phyloP scores from a whole-genome alignment of 306 rosid species.

The Quercus variabilis region DNA sequence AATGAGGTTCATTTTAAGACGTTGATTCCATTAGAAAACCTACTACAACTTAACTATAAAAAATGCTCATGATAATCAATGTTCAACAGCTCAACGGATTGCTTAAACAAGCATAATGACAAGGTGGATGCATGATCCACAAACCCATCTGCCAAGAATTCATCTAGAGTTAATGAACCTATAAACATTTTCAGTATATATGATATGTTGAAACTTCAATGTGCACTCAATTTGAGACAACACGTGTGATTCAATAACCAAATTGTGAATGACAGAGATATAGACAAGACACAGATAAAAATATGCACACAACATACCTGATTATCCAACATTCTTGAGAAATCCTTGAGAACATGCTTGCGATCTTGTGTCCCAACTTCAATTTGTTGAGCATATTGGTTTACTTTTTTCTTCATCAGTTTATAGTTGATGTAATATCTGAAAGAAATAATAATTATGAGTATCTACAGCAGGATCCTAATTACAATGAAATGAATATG shows the following conservation, averaged over 20 bases:
- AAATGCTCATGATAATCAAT: neutral
- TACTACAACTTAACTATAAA: neutral
- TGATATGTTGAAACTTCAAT: neutral
- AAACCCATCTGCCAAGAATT: neutral
- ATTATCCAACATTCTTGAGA: conserved; percentile 91
- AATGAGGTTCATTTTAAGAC: neutral
- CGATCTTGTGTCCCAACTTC: conserved; percentile 78
- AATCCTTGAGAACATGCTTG: conserved; percentile 87
- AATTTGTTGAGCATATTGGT: conserved; percentile 83
- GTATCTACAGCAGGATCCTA: conserved; percentile 13
- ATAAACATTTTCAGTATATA: neutral
- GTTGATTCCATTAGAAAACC: neutral
- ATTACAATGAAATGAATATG: neutral
- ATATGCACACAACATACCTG: conserved; percentile 50
- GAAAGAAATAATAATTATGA: conserved; percentile 18
- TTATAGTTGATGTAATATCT: conserved; percentile 96
- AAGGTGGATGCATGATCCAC: neutral
- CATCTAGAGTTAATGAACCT: neutral
- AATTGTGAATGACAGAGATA: neutral
- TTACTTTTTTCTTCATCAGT: conserved; percentile 88
- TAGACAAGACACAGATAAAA: neutral
- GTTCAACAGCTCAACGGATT: neutral
- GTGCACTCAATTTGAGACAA: neutral
- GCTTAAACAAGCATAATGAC: neutral
- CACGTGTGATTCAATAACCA: neutral